phyloP scores from a whole-genome alignment of 2,329 filamentous ascomycete genomes.

The Apiospora hydei region DNA sequence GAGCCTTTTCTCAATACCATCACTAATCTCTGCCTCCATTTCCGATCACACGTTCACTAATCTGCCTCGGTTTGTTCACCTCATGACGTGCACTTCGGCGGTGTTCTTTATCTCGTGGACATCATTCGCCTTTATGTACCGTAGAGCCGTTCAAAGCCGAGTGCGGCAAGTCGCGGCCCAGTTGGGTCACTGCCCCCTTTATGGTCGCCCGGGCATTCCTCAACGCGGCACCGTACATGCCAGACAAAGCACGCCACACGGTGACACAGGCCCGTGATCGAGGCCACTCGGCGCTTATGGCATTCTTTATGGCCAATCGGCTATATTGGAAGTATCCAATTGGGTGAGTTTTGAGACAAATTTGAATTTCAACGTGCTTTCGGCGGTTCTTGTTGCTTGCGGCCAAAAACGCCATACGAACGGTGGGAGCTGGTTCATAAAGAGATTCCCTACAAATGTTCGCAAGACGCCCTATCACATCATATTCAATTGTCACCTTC shows the following conservation, averaged over 20 bases:
- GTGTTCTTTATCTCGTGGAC: background rate
- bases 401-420: no score
- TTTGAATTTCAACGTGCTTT: background rate
- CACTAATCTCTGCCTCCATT: background rate
- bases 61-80: background rate
- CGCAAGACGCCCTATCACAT: no score
- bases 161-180: background rate
- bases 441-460: no score
- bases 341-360: background rate
- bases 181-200: background rate
- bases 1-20: background rate
- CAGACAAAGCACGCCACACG: conserved; percentile 14
- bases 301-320: background rate
- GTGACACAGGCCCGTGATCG: conserved; percentile 16
- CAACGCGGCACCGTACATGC: background rate
- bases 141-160: background rate
- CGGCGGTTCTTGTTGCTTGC: background rate
- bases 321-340: background rate
- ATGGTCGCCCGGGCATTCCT: conserved; percentile 2
- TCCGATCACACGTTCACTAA: background rate
- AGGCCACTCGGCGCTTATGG: conserved; percentile 8
- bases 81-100: background rate
- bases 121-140: background rate
- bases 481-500: no score
- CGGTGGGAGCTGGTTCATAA: no score